A percentile compares a stretch with the other conserved stretches of the same genome.
Evolutionary conservation across 208 protist genomes (phyloP).

Genomic region (Strigomonas galati): DNA sequence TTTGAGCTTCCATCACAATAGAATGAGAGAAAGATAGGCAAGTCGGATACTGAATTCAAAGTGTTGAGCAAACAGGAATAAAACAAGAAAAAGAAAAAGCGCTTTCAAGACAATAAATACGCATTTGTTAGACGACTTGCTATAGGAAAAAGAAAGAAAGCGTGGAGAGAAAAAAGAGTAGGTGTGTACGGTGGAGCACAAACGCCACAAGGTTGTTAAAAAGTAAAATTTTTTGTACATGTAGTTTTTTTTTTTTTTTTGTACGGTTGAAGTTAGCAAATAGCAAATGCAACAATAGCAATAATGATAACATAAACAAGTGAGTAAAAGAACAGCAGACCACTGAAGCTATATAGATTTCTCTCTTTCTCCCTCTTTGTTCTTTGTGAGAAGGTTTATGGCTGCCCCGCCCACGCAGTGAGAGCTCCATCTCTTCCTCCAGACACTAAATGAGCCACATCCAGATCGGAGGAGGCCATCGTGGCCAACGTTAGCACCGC

Average conservation of each 20-base stretch:
- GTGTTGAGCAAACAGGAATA: background rate
- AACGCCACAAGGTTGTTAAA: background rate
- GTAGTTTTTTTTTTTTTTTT: background rate
- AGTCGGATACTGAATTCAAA: background rate
- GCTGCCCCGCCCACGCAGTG: conserved; percentile 53
- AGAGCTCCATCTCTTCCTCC: conserved; percentile 56
- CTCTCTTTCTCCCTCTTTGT: too few species aligned
- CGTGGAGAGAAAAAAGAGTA: background rate
- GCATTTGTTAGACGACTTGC: background rate
- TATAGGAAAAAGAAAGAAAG: background rate
- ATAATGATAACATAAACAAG: background rate
- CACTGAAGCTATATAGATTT: too few species aligned
- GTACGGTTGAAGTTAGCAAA: background rate
- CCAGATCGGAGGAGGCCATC: conserved; percentile 18
- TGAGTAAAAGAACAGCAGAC: conserved; percentile 10
- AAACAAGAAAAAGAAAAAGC: background rate
- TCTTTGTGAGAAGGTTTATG: too few species aligned
- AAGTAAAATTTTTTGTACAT: background rate
- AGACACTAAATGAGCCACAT: conserved; percentile 34
- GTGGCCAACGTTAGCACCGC: conserved; percentile 47
- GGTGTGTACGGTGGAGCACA: background rate
- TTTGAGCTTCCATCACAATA: background rate
- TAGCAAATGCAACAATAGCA: background rate
- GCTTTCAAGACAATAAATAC: too few species aligned
- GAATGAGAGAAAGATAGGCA: background rate